Conservation (phyloP, 2,329 filamentous ascomycete genomes). For the Hawksworthiomyces lignivorus region DNA sequence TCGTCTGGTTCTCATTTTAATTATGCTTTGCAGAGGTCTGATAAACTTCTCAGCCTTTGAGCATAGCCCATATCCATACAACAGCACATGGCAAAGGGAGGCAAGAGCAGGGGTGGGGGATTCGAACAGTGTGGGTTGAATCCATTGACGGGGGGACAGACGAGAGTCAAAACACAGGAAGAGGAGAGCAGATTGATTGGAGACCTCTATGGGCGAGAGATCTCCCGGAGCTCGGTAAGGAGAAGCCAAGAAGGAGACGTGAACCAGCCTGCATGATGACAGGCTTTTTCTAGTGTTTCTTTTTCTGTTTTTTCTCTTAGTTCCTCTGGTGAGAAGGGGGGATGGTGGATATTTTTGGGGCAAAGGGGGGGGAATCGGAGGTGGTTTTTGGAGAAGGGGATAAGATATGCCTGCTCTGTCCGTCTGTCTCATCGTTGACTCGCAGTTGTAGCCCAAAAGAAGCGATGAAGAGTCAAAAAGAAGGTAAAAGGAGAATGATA, state of each 20-base stretch:
- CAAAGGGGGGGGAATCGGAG: too few species aligned
- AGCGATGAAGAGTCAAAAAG: neutral
- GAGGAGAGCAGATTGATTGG: too few species aligned
- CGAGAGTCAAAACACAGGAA: neutral
- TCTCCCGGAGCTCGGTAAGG: neutral
- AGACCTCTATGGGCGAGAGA: neutral
- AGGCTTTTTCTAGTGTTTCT: slow-evolving; percentile 1
- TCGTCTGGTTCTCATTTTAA: neutral
- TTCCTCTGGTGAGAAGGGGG: too few species aligned
- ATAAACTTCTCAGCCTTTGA: slow-evolving; percentile 1
- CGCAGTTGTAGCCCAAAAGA: too few species aligned
- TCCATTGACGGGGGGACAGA: too few species aligned
- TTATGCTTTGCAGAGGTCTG: neutral
- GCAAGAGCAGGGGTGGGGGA: too few species aligned
- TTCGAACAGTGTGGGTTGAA: too few species aligned
- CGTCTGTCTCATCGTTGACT: too few species aligned
- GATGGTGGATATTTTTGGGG: too few species aligned
- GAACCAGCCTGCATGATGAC: slow-evolving; percentile 2
- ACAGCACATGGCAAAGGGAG: too few species aligned
- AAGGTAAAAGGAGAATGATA: neutral
- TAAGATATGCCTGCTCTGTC: too few species aligned
- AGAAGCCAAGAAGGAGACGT: neutral
- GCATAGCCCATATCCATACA: slow-evolving; percentile 3
- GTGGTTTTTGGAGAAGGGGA: too few species aligned
- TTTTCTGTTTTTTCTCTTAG: neutral